phyloP scores from a whole-genome alignment of 2,329 filamentous ascomycete genomes.

The Diaporthe sp. region DNA sequence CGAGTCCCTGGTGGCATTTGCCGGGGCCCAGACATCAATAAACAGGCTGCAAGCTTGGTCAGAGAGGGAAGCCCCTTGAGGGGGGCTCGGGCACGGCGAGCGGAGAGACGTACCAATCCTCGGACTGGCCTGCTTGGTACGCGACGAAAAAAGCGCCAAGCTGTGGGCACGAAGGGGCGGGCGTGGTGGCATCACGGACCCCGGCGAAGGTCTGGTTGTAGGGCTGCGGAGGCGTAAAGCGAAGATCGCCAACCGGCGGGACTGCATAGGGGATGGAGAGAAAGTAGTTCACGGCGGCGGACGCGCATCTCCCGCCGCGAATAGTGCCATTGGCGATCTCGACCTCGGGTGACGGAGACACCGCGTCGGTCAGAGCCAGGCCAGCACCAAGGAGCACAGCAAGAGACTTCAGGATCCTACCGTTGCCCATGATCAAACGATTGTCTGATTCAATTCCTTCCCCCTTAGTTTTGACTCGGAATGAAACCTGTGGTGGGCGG shows the following conservation, averaged over 20 bases:
- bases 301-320: not conserved
- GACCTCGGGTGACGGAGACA: not conserved
- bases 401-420: not conserved
- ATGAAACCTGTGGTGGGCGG: not conserved
- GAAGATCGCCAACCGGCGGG: slow-evolving; percentile 59
- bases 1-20: not conserved
- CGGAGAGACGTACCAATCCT: slow-evolving; percentile 1
- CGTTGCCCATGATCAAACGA: not conserved
- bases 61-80: not conserved
- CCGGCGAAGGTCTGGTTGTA: slow-evolving; percentile 1
- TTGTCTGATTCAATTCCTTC: not conserved
- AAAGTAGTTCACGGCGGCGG: slow-evolving; percentile 55
- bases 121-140: not conserved
- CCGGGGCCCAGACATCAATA: not conserved
- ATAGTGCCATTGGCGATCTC: slow-evolving; percentile 10
- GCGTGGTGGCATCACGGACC: slow-evolving; percentile 4
- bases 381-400: not conserved
- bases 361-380: not conserved
- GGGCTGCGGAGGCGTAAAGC: slow-evolving; percentile 56
- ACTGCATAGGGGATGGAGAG: slow-evolving; percentile 63
- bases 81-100: no score
- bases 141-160: not conserved
- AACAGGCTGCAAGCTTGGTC: not conserved
- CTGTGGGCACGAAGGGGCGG: slow-evolving; percentile 14
- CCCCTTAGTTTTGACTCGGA: no score